A percentile compares a stretch with the other conserved stretches of the same genome.
Conservation (phyloP, 352 stramenopile genomes). For the Pythium guiyangense region DNA sequence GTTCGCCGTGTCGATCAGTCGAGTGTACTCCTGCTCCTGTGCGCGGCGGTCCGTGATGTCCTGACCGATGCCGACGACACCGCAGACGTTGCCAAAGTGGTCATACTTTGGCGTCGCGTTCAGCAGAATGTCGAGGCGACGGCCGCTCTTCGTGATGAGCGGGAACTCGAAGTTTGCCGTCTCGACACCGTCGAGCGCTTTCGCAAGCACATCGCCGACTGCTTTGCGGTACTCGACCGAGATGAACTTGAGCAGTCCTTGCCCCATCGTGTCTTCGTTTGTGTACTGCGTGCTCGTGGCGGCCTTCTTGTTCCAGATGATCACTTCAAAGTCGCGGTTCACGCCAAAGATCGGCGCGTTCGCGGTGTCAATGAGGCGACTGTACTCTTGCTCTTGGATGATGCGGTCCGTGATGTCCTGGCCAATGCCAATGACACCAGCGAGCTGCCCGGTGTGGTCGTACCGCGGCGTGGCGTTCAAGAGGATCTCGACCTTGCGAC, state of each 20-base stretch:
- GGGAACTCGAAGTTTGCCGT: slow-evolving; percentile 78
- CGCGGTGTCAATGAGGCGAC: slow-evolving; percentile 84
- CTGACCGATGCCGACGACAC: slow-evolving; percentile 63
- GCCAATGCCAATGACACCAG: slow-evolving; percentile 53
- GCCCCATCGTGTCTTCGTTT: slow-evolving; percentile 77
- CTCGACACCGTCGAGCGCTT: slow-evolving; percentile 42
- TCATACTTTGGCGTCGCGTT: slow-evolving; percentile 57
- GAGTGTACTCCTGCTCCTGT: slow-evolving; percentile 75
- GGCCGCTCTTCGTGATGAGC: slow-evolving; percentile 55
- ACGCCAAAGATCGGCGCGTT: slow-evolving; percentile 89
- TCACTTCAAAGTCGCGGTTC: slow-evolving; percentile 57
- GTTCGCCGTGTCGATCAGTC: slow-evolving; percentile 86
- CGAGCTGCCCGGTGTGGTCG: slow-evolving; percentile 42
- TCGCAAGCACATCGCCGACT: slow-evolving; percentile 52
- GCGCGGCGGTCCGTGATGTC: slow-evolving; percentile 60
- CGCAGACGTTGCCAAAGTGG: slow-evolving; percentile 51
- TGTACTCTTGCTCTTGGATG: slow-evolving; percentile 81
- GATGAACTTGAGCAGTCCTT: slow-evolving; percentile 58
- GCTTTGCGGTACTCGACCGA: slow-evolving; percentile 49
- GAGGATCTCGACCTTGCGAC: slow-evolving; percentile 42
- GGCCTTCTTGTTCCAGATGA: slow-evolving; percentile 89
- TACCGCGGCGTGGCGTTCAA: slow-evolving; percentile 47
- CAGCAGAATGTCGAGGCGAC: slow-evolving; percentile 49
- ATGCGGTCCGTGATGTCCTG: slow-evolving; percentile 57
- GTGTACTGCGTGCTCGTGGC: slow-evolving; percentile 77